A percentile compares a stretch with the other conserved stretches of the same genome.
Evolutionary conservation across 352 stramenopile genomes (phyloP).

Genomic region (Phytophthora kernoviae): DNA sequence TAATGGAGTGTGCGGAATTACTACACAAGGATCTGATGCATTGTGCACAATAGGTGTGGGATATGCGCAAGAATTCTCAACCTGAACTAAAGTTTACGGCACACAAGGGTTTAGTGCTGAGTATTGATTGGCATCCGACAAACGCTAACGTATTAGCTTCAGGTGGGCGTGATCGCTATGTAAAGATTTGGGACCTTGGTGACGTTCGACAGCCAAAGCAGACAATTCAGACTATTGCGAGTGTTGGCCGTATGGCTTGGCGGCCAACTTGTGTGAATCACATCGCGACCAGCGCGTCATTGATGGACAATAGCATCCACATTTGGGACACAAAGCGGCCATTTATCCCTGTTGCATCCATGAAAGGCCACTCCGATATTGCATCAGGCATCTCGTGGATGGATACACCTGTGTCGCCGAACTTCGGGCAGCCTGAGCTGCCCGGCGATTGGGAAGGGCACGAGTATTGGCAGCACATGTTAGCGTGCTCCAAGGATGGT

Average conservation of each 20-base stretch:
- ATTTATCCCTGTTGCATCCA: constrained; percentile 83
- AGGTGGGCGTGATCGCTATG: constrained; percentile 82
- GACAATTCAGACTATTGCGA: constrained; percentile 89
- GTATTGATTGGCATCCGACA: constrained; percentile 83
- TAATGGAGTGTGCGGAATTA: neutral
- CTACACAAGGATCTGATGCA: neutral
- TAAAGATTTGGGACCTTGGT: constrained; percentile 85
- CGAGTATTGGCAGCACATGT: constrained; percentile 88
- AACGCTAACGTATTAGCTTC: constrained; percentile 76
- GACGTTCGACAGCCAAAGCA: constrained; percentile 79
- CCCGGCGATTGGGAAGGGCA: constrained; percentile 71
- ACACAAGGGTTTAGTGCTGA: constrained; percentile 84
- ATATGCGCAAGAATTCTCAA: constrained; percentile 83
- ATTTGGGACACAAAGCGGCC: constrained; percentile 86
- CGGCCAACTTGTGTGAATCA: constrained; percentile 78
- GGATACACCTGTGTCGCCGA: constrained; percentile 66
- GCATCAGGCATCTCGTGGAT: constrained; percentile 86
- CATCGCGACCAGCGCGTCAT: constrained; percentile 83
- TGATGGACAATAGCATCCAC: constrained; percentile 90
- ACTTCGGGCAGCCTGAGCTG: constrained; percentile 37
- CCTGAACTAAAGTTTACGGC: constrained; percentile 87
- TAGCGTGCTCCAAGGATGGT: constrained; percentile 87
- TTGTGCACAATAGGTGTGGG: constrained; percentile 61
- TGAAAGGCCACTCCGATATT: constrained; percentile 87
- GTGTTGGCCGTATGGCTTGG: constrained; percentile 82